Conservation (phyloP, 768 basidiomycete genomes). For the Xanthoconium stramineum region DNA sequence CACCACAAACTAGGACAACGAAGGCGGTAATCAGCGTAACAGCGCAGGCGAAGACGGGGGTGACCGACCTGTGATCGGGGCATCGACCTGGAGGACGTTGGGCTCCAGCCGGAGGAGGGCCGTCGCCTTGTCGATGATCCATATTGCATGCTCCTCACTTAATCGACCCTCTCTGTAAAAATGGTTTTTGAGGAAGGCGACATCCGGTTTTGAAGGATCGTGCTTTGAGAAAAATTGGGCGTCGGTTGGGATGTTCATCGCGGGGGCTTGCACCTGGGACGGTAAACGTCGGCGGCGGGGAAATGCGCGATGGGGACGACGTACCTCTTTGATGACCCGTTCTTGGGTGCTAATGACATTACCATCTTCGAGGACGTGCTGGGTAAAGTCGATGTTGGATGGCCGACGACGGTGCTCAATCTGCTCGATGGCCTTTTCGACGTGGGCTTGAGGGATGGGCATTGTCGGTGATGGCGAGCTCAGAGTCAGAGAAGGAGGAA, state of each 20-base stretch:
- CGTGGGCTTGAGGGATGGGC: slow-evolving; percentile 35
- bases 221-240: slow-evolving; percentile 87
- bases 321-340: slow-evolving; percentile 92
- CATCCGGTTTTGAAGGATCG: slow-evolving; percentile 88
- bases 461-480: slow-evolving; percentile 20
- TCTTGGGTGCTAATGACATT: slow-evolving; percentile 89
- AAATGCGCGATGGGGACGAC: slow-evolving; percentile 16
- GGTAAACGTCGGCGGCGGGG: slow-evolving; percentile 5
- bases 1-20: slow-evolving; percentile 75
- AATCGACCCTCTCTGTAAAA: slow-evolving; percentile 95
- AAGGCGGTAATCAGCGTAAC: slow-evolving; percentile 6
- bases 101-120: slow-evolving; percentile 81
- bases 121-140: slow-evolving; percentile 86
- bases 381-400: slow-evolving; percentile 82
- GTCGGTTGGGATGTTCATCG: slow-evolving; percentile 86
- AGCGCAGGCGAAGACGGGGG: background rate
- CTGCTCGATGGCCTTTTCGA: slow-evolving; percentile 35
- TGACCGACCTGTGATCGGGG: slow-evolving; percentile 86
- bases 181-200: slow-evolving; percentile 97
- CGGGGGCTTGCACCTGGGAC: slow-evolving; percentile 91
- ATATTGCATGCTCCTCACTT: slow-evolving; percentile 92
- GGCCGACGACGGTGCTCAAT: slow-evolving; percentile 43
- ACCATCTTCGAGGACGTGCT: slow-evolving; percentile 91
- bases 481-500: background rate
- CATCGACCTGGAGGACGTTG: slow-evolving; percentile 92